A percentile compares a stretch with the other conserved stretches of the same genome.
Conservation (phyloP, 768 basidiomycete species). For the Myochromella boudieri region DNA sequence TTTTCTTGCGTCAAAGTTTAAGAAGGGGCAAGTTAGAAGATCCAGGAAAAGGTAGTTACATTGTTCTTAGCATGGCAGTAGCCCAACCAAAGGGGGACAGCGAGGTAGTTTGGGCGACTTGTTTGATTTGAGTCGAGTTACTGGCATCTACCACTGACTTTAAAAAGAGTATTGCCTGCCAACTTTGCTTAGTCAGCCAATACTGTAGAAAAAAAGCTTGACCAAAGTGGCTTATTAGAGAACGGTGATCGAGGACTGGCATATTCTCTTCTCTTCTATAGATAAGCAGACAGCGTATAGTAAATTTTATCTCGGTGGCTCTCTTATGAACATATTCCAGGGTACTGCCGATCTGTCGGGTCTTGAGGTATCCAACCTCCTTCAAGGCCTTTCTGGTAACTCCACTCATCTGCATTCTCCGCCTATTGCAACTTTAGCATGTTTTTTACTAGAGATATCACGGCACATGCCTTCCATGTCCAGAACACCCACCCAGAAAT, state of each 20-base stretch:
- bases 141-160: no score
- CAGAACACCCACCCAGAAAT: constrained; percentile 75
- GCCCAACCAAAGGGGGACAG: no score
- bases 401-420: constrained; percentile 75
- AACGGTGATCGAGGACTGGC: no score
- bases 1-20: constrained; percentile 45
- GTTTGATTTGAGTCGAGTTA: no score
- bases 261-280: not conserved
- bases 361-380: constrained; percentile 79
- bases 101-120: no score
- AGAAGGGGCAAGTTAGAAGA: not conserved
- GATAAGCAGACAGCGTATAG: not conserved
- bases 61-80: constrained; percentile 11
- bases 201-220: no score
- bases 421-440: constrained; percentile 30
- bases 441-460: constrained; percentile 2
- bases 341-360: constrained; percentile 64
- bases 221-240: no score
- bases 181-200: no score
- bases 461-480: constrained; percentile 68
- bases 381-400: constrained; percentile 69
- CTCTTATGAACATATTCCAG: constrained; percentile 52
- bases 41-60: not conserved
- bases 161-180: no score
- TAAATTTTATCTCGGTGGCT: not conserved